Base-by-base conservation (phyloP, 2,329 filamentous ascomycete species). In the Mycosphaerelloides madeirae region DNA sequence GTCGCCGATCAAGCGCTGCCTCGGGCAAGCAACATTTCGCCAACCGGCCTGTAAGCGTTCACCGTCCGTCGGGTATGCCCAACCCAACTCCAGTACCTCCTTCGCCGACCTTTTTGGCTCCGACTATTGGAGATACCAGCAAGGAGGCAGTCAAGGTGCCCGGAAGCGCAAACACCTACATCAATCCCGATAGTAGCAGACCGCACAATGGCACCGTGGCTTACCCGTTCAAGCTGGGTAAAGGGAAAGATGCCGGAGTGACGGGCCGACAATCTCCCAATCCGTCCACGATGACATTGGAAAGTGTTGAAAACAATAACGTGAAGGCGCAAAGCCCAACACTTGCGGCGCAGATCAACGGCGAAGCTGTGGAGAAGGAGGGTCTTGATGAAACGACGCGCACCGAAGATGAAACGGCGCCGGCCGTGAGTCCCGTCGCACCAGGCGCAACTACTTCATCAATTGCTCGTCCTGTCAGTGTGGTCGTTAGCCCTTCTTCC, bases 121-220 rank as follows among this genome's bases (percentile, higher is more conserved):
- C 49, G 18, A 49, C 38, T 32, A 53, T 48, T 12, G 42, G 44
- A 14, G 53, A 56, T 22, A 54, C 38, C 38, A 42, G 46, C 20
- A 46, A 48, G 36, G 51, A 52, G 19, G 46, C 46, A 20, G 48
- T 52, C 28, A 55, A 55, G 32, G 57, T 57, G 16, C 59, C 52
- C 5, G 57, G 49, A 3, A 70, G 67, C 0, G 61, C 72, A 3
- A 68, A 71, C 1, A 67, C 74, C 0, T 67, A 71, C 22, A 74
- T 72, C 7, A 71, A 58, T 56, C 75, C 34, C 65, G 73, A 50
- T 70, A 78, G 78, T 4, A 84, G 83, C 58, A 71, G 85, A 2
- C 82, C 84, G 0, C 81, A 80, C 35, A 72, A 85, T 5, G 80
- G 79, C 15, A 82, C 84, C 0, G 78, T 88, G 19, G 84, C 85